Conservation (phyloP, 257 asterid genomes). For the Petrea volubilis region DNA sequence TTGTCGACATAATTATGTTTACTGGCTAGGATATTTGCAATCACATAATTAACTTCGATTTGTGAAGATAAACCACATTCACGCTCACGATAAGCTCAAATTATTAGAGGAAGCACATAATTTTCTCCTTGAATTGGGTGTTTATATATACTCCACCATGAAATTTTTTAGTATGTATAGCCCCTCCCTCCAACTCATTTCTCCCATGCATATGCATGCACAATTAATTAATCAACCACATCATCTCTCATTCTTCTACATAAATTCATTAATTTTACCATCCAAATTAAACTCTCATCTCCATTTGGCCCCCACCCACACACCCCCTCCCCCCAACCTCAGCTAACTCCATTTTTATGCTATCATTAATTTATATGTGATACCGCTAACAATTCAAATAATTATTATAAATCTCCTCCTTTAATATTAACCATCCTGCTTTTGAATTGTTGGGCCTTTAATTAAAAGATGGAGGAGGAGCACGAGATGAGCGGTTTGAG, state of each 20-base stretch:
- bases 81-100: too few species aligned
- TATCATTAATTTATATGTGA: not conserved
- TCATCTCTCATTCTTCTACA: not conserved
- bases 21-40: too few species aligned
- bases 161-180: not conserved
- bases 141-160: not conserved
- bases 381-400: too few species aligned
- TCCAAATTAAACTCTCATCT: too few species aligned
- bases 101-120: too few species aligned
- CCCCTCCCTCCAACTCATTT: not conserved
- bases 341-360: not conserved
- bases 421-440: too few species aligned
- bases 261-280: not conserved
- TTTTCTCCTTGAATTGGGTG: too few species aligned
- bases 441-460: not conserved
- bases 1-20: too few species aligned
- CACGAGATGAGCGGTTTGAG: conserved; percentile 15
- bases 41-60: too few species aligned
- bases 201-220: not conserved
- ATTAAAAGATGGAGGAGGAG: conserved; percentile 29
- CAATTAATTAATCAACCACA: not conserved
- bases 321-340: not conserved
- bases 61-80: too few species aligned
- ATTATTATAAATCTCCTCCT: too few species aligned
- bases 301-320: too few species aligned